Evolutionary conservation across 2,329 filamentous ascomycete species (phyloP), one percentile per base, ranked within the genome.

Genomic region (Knufia petricola): DNA sequence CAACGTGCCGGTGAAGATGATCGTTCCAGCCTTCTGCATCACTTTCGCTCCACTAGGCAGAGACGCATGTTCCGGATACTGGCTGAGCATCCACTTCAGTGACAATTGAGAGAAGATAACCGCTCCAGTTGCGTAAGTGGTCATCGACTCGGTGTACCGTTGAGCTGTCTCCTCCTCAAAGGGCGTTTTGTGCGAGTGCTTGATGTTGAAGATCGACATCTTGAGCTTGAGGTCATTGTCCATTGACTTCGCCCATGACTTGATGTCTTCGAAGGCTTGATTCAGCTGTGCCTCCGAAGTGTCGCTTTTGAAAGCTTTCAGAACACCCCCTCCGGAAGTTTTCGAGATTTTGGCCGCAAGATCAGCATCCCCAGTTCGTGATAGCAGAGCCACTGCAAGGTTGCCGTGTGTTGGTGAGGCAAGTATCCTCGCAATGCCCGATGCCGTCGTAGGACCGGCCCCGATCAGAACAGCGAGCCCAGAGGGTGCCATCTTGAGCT

Each of bases 1-100:
- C 0, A 77, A 60, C 0, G 75, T 78, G 0, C 75, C 75, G 0
- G 75, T 78, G 55, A 79, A 78, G 46, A 79, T 75, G 23, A 78
- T 58, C 0, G 74, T 78, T 1, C 75, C 75, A 53, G 79, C 78
- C 64, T 78, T 79, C 63, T 49, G 77, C 72, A 49, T 77, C 71
- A 1, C 64, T 68, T 52, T 77, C 2, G 42, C 31, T 17, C 15
- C 30, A 19, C 19, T 36, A 4, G 24, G n/a, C 17, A 32, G 7
- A 4, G 34, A 23, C 3, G 31, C 30, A 20, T 46, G 42, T 75
- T 46, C 78, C 68, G 6, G 73, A 56, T 52, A 47, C 45, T 57
- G 55, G 3, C 10, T 37, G 4, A 56, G 32, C 48, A 57, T 54
- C 53, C 52, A 56, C 58, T 70, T 73, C 38, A 78, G 49, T 1